These are phyloP conservation scores for Aspergillus ibericus DNA, from an alignment of 2,329 filamentous ascomycete species.

Conservation along the genomic window DNA sequence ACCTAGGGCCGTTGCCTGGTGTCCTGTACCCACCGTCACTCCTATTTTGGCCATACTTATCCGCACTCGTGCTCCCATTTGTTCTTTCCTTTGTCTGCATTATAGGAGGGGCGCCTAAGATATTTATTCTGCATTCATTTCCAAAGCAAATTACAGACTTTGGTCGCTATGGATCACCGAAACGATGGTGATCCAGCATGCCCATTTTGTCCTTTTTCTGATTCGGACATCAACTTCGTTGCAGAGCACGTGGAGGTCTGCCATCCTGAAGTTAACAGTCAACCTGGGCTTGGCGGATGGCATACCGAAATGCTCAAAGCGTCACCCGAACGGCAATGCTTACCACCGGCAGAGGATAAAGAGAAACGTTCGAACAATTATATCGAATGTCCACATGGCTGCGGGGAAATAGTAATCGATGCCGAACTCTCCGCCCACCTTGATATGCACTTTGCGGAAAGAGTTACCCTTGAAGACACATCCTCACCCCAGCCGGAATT, in stretches of 20 bases:
- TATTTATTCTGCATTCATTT: background rate
- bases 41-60: background rate
- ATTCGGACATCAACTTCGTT: constrained; percentile 41
- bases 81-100: background rate
- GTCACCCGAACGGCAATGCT: constrained; percentile 1
- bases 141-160: background rate
- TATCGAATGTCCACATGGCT: constrained; percentile 58
- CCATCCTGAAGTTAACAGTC: constrained; percentile 42
- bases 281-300: constrained; percentile 23
- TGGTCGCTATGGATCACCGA: constrained; percentile 20
- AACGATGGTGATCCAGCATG: constrained; percentile 29
- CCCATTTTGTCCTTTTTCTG: constrained; percentile 48
- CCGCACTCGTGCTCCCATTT: background rate
- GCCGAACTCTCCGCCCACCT: constrained; percentile 60
- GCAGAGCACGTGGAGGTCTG: constrained; percentile 46
- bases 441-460: constrained; percentile 58
- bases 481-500: constrained; percentile 7
- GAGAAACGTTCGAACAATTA: constrained; percentile 36
- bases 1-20: background rate
- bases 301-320: background rate
- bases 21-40: background rate
- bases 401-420: constrained; percentile 57
- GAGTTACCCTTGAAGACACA: constrained; percentile 44
- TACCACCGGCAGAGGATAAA: background rate
- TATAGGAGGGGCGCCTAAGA: background rate